Evolutionary conservation across 257 asterid species (phyloP).

Genomic region (Lantana camara): DNA sequence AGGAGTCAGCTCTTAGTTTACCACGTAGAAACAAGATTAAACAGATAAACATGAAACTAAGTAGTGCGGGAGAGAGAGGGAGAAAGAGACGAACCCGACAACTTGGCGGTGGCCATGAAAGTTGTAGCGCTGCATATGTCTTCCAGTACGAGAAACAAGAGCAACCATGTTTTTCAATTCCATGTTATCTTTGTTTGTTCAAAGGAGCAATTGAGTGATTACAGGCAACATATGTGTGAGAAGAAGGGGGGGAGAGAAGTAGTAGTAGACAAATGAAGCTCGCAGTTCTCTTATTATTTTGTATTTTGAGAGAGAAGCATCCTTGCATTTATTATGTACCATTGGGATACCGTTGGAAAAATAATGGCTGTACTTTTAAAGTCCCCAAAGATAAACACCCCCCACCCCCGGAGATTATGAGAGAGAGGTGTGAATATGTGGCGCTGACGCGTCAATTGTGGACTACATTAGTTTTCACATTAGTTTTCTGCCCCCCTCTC

Average conservation of each 20-base stretch:
- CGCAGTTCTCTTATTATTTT: too few species aligned
- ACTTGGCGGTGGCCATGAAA: slow-evolving; percentile 81
- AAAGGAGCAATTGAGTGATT: slow-evolving; percentile 1
- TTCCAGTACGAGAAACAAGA: slow-evolving; percentile 78
- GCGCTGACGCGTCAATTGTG: slow-evolving; percentile 44
- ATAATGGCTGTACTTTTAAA: slow-evolving; percentile 29
- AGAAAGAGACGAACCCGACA: slow-evolving; percentile 60
- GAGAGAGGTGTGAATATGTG: slow-evolving; percentile 31
- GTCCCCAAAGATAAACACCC: too few species aligned
- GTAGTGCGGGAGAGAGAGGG: neutral
- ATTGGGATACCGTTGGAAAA: slow-evolving; percentile 18
- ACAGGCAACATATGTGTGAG: neutral
- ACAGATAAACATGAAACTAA: neutral
- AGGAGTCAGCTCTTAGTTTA: slow-evolving; percentile 13
- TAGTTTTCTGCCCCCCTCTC: slow-evolving; percentile 8
- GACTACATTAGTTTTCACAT: slow-evolving; percentile 29
- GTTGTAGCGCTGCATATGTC: slow-evolving; percentile 80
- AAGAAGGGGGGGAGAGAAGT: neutral
- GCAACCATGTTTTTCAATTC: slow-evolving; percentile 66
- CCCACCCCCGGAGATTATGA: too few species aligned
- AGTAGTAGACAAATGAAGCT: neutral
- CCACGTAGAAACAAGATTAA: neutral
- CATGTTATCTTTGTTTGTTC: slow-evolving; percentile 30
- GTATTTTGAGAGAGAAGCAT: slow-evolving; percentile 12
- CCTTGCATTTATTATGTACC: slow-evolving; percentile 24